Evolutionary conservation across 768 basidiomycete species (phyloP).

Genomic region (Suillus placidus): DNA sequence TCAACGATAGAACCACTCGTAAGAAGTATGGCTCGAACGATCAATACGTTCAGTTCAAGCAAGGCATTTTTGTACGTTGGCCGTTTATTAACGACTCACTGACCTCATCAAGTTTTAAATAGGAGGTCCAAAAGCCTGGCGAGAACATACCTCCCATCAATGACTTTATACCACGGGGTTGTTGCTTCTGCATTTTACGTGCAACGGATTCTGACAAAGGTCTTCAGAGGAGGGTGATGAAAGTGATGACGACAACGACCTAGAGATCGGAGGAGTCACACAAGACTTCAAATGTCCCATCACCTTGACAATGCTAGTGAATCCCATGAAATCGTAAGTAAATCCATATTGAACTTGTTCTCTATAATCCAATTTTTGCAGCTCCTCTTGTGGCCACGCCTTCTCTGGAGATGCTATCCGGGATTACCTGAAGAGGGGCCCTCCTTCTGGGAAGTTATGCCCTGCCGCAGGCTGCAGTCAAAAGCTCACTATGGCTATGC

Average conservation of each 20-base stretch:
- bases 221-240: constrained; percentile 73
- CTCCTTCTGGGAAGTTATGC: constrained; percentile 48
- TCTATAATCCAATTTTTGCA: constrained; percentile 31
- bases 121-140: constrained; percentile 72
- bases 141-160: constrained; percentile 76
- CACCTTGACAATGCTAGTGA: constrained; percentile 60
- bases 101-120: neutral
- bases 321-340: constrained; percentile 84
- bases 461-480: constrained; percentile 76
- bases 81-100: constrained; percentile 1
- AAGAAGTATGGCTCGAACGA: constrained; percentile 76
- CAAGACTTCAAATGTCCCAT: constrained; percentile 87
- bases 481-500: constrained; percentile 50
- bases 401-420: constrained; percentile 75
- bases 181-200: constrained; percentile 12
- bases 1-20: constrained; percentile 64
- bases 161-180: constrained; percentile 72
- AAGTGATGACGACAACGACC: constrained; percentile 84
- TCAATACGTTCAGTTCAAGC: constrained; percentile 62
- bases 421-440: constrained; percentile 53
- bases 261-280: constrained; percentile 85
- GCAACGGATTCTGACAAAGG: constrained; percentile 3
- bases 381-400: constrained; percentile 75
- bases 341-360: constrained; percentile 4
- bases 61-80: constrained; percentile 64